Percentiles rank a stretch among this genome's conserved stretches.
Evolutionary conservation across 257 asterid species (phyloP).

Genomic region (Ballota nigra): DNA sequence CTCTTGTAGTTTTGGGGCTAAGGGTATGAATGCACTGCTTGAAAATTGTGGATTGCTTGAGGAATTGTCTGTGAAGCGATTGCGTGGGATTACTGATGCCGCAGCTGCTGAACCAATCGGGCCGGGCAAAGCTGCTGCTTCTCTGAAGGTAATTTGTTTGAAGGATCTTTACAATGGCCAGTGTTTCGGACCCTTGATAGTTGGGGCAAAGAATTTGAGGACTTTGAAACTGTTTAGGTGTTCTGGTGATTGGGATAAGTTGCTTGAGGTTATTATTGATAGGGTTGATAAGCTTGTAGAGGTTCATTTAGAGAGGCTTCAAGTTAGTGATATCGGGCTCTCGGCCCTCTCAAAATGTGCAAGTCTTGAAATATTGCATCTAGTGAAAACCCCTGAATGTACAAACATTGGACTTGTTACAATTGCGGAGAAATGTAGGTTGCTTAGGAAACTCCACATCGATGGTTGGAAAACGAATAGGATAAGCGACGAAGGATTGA

Average conservation of each 20-base stretch:
- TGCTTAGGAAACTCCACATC: constrained; percentile 67
- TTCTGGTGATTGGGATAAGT: constrained; percentile 87
- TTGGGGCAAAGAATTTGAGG: constrained; percentile 59
- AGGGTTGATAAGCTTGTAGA: constrained; percentile 49
- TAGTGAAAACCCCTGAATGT: constrained; percentile 85
- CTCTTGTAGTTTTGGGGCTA: constrained; percentile 75
- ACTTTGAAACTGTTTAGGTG: constrained; percentile 75
- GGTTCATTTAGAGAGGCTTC: constrained; percentile 76
- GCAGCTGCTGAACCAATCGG: constrained; percentile 44
- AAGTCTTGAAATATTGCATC: constrained; percentile 69
- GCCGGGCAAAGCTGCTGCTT: constrained; percentile 55
- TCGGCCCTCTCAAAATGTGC: constrained; percentile 51
- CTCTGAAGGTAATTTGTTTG: constrained; percentile 57
- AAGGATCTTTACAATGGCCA: constrained; percentile 82
- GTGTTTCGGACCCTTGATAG: constrained; percentile 71
- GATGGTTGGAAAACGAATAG: constrained; percentile 94
- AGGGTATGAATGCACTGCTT: constrained; percentile 70
- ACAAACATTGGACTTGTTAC: constrained; percentile 56
- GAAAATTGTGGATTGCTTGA: constrained; percentile 63
- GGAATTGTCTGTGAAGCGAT: constrained; percentile 74
- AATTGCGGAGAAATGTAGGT: constrained; percentile 68
- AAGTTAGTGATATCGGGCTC: constrained; percentile 66
- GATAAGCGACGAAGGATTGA: constrained; percentile 72
- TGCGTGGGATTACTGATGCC: constrained; percentile 66
- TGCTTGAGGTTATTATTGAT: constrained; percentile 51